Evolutionary conservation across 345 rosid species (phyloP).

Genomic region (Brassica napus): DNA sequence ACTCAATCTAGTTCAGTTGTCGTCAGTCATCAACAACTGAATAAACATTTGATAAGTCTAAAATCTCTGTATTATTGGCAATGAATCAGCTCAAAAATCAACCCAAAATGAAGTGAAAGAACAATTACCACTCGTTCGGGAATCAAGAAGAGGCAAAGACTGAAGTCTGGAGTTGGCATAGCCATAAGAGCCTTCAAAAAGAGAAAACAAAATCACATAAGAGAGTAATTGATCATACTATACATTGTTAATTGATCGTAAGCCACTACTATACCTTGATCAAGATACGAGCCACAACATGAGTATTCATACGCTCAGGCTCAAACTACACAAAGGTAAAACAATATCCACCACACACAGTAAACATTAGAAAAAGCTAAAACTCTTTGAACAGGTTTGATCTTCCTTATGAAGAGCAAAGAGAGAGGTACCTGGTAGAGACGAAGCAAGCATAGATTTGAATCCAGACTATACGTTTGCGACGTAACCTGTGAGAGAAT

Average conservation of each 20-base stretch:
- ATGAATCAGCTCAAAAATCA: no score
- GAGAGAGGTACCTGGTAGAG: conserved; percentile 71
- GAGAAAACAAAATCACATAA: no score
- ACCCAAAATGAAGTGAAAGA: neutral
- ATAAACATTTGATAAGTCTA: no score
- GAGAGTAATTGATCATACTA: no score
- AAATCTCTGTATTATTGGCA: no score
- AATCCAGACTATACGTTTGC: conserved; percentile 82
- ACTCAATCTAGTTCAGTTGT: no score
- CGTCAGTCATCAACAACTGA: no score
- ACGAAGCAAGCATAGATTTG: conserved; percentile 95
- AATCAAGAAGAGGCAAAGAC: conserved; percentile 94
- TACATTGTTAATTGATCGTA: no score
- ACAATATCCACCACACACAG: neutral
- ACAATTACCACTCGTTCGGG: conserved; percentile 90
- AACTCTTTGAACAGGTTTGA: neutral
- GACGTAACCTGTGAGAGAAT: conserved; percentile 48
- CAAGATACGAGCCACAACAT: conserved; percentile 72
- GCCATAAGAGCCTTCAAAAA: conserved; percentile 75
- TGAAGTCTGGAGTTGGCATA: conserved; percentile 93
- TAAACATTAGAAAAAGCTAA: neutral
- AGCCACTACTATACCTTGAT: conserved; percentile 39
- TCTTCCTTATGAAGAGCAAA: neutral
- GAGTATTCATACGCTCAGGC: conserved; percentile 85
- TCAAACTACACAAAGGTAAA: conserved; percentile 68